phyloP scores from a whole-genome alignment of 805 yeast genomes.

The Sugiyamaella qingdaonensis region DNA sequence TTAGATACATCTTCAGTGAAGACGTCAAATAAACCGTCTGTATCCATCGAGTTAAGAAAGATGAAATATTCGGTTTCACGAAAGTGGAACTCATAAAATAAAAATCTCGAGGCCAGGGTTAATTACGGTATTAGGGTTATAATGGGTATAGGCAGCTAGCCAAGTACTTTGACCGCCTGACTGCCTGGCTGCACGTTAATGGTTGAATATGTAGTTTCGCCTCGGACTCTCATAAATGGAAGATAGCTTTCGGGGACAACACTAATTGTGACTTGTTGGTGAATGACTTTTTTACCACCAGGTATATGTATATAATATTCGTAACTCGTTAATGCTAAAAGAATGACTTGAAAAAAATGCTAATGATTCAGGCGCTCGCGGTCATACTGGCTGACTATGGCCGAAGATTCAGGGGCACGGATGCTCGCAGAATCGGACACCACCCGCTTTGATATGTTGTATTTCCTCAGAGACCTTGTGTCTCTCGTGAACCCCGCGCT shows the following conservation, averaged over 20 bases:
- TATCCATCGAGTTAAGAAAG: conserved; percentile 11
- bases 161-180: too few relatives aligned
- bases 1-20: conserved; percentile 27
- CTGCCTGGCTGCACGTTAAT: too few relatives aligned
- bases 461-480: background rate
- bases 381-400: conserved; percentile 16
- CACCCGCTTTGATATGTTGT: background rate
- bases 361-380: conserved; percentile 14
- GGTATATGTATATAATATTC: background rate
- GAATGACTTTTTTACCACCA: background rate
- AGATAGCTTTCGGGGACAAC: too few relatives aligned
- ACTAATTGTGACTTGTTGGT: too few relatives aligned
- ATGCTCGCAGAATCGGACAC: background rate
- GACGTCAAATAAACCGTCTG: conserved; percentile 31
- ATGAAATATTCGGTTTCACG: background rate
- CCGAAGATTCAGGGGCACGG: background rate
- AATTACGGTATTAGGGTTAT: conserved; percentile 1
- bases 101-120: conserved; percentile 1
- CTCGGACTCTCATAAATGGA: too few relatives aligned
- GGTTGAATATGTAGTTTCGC: too few relatives aligned
- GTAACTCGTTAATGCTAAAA: conserved; percentile 1
- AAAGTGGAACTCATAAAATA: background rate
- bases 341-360: background rate
- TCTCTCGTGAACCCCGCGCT: conserved; percentile 22
- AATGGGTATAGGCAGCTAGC: too few relatives aligned